Percentiles rank a stretch among this genome's conserved stretches.
phyloP scores from a whole-genome alignment of 1,284 basidiomycete species.

The Melanopsichium pennsylvanicum region DNA sequence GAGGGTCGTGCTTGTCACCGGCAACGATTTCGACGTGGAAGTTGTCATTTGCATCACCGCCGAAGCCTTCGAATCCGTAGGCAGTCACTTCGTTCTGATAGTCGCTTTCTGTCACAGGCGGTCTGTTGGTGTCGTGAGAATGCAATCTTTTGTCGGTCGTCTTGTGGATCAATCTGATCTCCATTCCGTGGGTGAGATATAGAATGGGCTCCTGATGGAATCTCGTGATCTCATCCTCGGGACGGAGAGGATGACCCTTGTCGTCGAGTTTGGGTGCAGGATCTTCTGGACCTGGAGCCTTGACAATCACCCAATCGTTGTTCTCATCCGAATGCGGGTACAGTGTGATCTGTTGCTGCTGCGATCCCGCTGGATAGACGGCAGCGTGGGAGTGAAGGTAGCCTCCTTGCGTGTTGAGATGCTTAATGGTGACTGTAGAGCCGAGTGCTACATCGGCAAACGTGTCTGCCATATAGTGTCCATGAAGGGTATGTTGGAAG shows the following conservation, averaged over 20 bases:
- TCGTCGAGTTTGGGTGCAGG: constrained; percentile 67
- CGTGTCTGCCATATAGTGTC: constrained; percentile 89
- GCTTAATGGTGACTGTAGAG: constrained; percentile 82
- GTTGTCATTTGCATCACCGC: constrained; percentile 91
- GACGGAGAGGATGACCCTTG: constrained; percentile 52
- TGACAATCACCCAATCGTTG: constrained; percentile 86
- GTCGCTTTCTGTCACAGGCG: constrained; percentile 96
- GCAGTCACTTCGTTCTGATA: constrained; percentile 98
- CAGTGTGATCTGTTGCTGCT: constrained; percentile 96
- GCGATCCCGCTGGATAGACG: constrained; percentile 75
- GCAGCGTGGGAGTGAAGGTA: constrained; percentile 95
- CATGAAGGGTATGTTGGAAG: constrained; percentile 95
- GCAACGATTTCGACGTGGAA: constrained; percentile 87
- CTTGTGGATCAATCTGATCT: constrained; percentile 84
- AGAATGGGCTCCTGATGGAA: constrained; percentile 69
- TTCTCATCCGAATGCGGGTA: constrained; percentile 95
- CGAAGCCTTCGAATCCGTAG: constrained; percentile 86
- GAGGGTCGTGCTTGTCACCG: constrained; percentile 69
- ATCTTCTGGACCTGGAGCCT: constrained; percentile 68
- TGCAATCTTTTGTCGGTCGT: constrained; percentile 86
- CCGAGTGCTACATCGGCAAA: constrained; percentile 86
- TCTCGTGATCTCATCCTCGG: constrained; percentile 50
- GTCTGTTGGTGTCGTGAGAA: constrained; percentile 85
- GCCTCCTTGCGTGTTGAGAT: constrained; percentile 95
- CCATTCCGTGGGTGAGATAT: constrained; percentile 75